phyloP scores from a whole-genome alignment of 2,329 filamentous ascomycete species.

The Chaetomium sp. region DNA sequence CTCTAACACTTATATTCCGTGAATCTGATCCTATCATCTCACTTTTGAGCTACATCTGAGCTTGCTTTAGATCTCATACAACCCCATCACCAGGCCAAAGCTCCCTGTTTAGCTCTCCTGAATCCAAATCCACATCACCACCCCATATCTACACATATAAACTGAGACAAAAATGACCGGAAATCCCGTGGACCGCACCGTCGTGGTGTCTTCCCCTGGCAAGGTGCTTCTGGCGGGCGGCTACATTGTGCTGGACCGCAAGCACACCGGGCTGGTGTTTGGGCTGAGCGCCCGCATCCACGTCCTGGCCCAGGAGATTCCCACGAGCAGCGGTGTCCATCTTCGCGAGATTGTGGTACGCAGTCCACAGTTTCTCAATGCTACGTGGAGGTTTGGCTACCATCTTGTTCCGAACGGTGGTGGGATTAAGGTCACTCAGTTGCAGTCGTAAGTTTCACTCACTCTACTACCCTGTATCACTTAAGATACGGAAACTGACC shows the following conservation, averaged over 20 bases:
- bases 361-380: slow-evolving; percentile 85
- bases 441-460: slow-evolving; percentile 59
- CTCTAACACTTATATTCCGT: no score
- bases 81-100: no score
- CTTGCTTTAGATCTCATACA: no score
- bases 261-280: slow-evolving; percentile 70
- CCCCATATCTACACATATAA: not conserved
- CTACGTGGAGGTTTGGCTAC: slow-evolving; percentile 83
- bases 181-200: slow-evolving; percentile 29
- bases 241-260: slow-evolving; percentile 86
- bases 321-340: slow-evolving; percentile 56
- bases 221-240: slow-evolving; percentile 94
- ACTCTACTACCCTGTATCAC: not conserved
- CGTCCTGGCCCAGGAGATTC: slow-evolving; percentile 52
- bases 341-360: slow-evolving; percentile 72
- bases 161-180: not conserved
- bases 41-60: not conserved
- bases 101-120: not conserved
- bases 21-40: no score
- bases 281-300: slow-evolving; percentile 63
- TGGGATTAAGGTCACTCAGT: slow-evolving; percentile 75
- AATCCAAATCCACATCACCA: not conserved
- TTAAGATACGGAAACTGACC: no score
- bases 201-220: slow-evolving; percentile 80
- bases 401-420: slow-evolving; percentile 61